These are phyloP conservation scores for Peribolospora kevripleyi DNA, from an alignment of 768 basidiomycete genomes.

Conservation along the genomic window DNA sequence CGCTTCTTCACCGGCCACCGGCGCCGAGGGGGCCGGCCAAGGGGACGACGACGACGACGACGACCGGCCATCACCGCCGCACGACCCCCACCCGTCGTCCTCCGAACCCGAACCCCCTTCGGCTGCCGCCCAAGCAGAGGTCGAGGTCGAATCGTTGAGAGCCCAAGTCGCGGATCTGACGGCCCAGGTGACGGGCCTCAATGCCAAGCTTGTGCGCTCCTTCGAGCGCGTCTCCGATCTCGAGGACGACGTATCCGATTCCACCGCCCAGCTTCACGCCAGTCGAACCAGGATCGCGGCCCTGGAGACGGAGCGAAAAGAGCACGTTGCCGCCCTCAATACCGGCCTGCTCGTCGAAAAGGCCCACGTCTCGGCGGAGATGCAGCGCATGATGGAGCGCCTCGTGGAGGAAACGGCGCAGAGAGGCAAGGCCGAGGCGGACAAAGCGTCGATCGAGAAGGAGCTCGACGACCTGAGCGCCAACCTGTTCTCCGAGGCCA, in stretches of 20 bases:
- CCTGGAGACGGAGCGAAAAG: conserved; percentile 59
- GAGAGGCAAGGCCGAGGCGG: conserved; percentile 60
- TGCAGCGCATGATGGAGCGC: conserved; percentile 77
- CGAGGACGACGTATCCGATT: conserved; percentile 61
- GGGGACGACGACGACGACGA: no score
- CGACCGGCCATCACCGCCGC: no score
- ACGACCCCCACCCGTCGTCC: no score
- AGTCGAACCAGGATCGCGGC: conserved; percentile 44
- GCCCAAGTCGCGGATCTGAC: conserved; percentile 63
- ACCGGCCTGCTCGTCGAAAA: conserved; percentile 81
- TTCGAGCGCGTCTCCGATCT: conserved; percentile 81
- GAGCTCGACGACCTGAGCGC: conserved; percentile 89
- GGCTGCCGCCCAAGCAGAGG: conserved; percentile 5
- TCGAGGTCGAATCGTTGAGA: conserved; percentile 40
- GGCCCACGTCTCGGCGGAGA: conserved; percentile 59
- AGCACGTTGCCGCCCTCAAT: conserved; percentile 71
- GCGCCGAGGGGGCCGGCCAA: no score
- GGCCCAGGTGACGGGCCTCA: conserved; percentile 71
- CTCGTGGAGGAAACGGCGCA: conserved; percentile 84
- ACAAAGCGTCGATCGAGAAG: conserved; percentile 54
- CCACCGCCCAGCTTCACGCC: conserved; percentile 33
- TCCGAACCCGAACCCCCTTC: no score
- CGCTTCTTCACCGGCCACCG: no score
- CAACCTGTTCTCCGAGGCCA: conserved; percentile 68
- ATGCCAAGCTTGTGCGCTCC: conserved; percentile 70